Evolutionary conservation across 176 grass and related monocot species (phyloP), one percentile per base, ranked within the genome.

Genomic region (Triticum turgidum): DNA sequence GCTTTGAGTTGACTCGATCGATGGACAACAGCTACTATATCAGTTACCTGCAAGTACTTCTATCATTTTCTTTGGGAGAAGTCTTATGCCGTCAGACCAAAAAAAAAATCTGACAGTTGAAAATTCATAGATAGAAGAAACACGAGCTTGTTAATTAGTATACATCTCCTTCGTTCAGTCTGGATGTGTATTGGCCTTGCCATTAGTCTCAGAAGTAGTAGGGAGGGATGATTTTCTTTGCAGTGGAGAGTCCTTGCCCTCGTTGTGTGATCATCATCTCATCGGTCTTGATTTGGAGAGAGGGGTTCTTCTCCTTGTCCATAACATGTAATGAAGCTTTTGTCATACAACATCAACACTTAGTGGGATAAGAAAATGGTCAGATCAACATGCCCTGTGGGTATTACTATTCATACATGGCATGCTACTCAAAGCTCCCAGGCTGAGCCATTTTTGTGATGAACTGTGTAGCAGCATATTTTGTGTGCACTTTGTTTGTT

Each of bases 271-370:
- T 56, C 54, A 80, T 41, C 9, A 21, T 39, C 39, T 80, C 76
- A 7, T 82, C 1, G 27, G 38, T 41, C 9, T 80, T 37, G 58
- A 80, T 58, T 45, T 79, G 27, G 76, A 89, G 37, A 76, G 21
- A 35, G 32, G 37, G 49, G 32, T 25, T 59, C 49, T 83, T 39
- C 58, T 72, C 67, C 49, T 83, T 6, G 3, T 17, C 0, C 52
- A 81, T 20, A 4, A 32, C 7, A 67, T 35, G 3, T 32, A 58
- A 3, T 49, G 5, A 76, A 9, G 27, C 62, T 86, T 42, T 33
- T 86, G 39, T 68, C 20, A 1, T 86, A 82, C 39, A 29, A 73
- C 67, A 54, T 89, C 10, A 56, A 30, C 67, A 89, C 49, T 42
- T 34, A 73, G 35, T 34, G 68, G 81, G 65, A 47, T 89, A 47